Base-by-base conservation (phyloP, 371 early-diverging fungal genomes). In the Basidiobolus meristosporus region DNA sequence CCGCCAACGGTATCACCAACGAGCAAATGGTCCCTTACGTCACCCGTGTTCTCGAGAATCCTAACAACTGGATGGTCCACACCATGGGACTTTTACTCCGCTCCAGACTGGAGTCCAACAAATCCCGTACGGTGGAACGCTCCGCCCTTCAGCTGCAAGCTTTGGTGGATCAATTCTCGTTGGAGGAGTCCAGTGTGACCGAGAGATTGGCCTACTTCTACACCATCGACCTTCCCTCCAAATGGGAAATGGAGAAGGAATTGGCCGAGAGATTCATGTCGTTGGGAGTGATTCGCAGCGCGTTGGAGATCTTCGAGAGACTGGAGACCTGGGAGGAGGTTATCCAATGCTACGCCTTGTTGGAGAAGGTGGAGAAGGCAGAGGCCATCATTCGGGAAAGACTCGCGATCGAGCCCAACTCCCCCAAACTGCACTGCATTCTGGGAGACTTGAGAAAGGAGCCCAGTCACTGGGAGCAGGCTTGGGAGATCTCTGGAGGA, bases 11-110 rank as follows among this genome's bases (percentile, higher is more conserved):
- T 19, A 60, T 96, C 18, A 91, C 92, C 4, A 63, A 65, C 17
- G 92, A 93, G 53, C 76, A 92, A 58, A 91, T 92, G 92, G 52
- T 68, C 20, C 90, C 97, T 9, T 92, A 78, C 52, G 87, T 90
- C 4, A 58, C 73, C 38, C 77, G 93, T 40, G 87, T 92, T 11
- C 58, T 92, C 23, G 85, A 84, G 47, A 77, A 88, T 46, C 76
- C 91, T 28, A 83, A 83, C 60, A 93, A 96, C 63, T 96, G 93
- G 93, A 83, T 84, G 61, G 85, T 96, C 9, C 81, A 91, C 60
- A 85, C 93, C 14, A 85, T 89, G 85, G 92, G 70, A 7, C 58
- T 96, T 16, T 55, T 96, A 35, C 59, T 84, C 33, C 73, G 91
- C 33, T 83, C 90, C 12, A 79, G 95, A 19, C 66, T 96, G 30